Evolutionary conservation across 345 rosid genomes (phyloP).

Genomic region (Corchorus olitorius): DNA sequence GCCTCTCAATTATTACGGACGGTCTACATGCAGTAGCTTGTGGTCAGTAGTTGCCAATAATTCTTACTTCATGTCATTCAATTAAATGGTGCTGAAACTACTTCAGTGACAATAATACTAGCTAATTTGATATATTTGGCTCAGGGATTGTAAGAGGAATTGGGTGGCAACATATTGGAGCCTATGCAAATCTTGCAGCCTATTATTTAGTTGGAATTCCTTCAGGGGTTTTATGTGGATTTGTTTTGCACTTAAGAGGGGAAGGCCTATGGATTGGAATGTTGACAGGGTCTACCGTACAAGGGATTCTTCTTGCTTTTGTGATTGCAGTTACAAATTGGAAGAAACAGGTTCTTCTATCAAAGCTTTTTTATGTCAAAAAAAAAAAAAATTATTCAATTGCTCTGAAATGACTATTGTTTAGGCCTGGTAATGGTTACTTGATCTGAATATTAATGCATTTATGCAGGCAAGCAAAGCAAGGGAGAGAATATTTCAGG

Average conservation of each 20-base stretch:
- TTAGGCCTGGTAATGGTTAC: background rate
- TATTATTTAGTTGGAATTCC: slow-evolving; percentile 23
- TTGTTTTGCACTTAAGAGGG: slow-evolving; percentile 12
- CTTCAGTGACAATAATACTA: background rate
- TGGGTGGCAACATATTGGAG: slow-evolving; percentile 26
- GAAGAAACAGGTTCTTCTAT: slow-evolving; percentile 11
- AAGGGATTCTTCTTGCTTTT: background rate
- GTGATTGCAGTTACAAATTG: slow-evolving; percentile 14
- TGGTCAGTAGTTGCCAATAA: slow-evolving; percentile 16
- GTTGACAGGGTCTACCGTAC: background rate
- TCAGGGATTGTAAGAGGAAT: slow-evolving; percentile 21
- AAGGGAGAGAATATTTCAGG: slow-evolving; percentile 5
- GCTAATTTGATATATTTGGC: background rate
- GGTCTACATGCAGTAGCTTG: slow-evolving; percentile 29
- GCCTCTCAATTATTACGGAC: slow-evolving; percentile 38
- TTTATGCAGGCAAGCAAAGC: slow-evolving; percentile 7
- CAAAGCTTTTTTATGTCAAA: background rate
- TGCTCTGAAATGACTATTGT: background rate
- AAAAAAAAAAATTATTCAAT: background rate
- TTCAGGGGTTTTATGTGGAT: background rate
- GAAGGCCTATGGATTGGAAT: slow-evolving; percentile 20
- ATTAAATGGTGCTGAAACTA: background rate
- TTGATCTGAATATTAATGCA: background rate
- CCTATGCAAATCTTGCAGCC: slow-evolving; percentile 19
- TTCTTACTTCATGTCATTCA: too few species aligned